Conservation (phyloP, 805 yeast genomes). For the Candida berthetii region DNA sequence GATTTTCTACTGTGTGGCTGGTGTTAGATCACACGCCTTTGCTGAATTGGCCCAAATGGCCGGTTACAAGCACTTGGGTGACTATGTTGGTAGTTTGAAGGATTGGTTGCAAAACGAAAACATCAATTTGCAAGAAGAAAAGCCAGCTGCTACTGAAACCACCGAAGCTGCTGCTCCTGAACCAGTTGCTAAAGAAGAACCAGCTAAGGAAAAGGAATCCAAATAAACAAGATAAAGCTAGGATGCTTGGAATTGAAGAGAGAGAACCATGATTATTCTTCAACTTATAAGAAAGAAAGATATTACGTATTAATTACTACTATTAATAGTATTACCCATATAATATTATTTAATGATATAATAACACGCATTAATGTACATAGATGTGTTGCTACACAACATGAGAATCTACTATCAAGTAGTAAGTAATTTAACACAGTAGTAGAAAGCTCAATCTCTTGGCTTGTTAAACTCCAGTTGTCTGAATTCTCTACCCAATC, state of each 20-base stretch:
- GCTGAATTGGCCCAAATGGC: conserved; percentile 88
- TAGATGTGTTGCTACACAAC: background rate
- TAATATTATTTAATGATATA: background rate
- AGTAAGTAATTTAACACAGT: too few species aligned
- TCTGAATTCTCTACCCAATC: conserved; percentile 73
- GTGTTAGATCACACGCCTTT: conserved; percentile 85
- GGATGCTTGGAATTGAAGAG: background rate
- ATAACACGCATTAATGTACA: background rate
- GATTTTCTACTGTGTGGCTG: conserved; percentile 88
- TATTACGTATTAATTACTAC: too few species aligned
- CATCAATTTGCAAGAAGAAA: conserved; percentile 14
- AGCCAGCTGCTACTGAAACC: conserved; percentile 4
- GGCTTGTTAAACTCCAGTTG: conserved; percentile 35
- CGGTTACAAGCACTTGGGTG: conserved; percentile 80
- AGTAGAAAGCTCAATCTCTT: conserved; percentile 7
- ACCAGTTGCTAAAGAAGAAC: background rate
- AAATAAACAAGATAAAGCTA: background rate
- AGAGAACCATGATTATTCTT: too few species aligned
- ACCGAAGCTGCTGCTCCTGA: conserved; percentile 1
- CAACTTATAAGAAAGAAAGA: background rate
- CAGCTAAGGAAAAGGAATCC: background rate
- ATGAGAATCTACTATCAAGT: background rate
- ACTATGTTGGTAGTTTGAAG: conserved; percentile 80
- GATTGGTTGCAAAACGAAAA: conserved; percentile 65
- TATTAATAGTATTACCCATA: background rate